A percentile compares a stretch with the other conserved stretches of the same genome.
These are phyloP conservation scores for Dactylellina sp. DNA, from an alignment of 2,329 filamentous ascomycete genomes.

Conservation along the genomic window DNA sequence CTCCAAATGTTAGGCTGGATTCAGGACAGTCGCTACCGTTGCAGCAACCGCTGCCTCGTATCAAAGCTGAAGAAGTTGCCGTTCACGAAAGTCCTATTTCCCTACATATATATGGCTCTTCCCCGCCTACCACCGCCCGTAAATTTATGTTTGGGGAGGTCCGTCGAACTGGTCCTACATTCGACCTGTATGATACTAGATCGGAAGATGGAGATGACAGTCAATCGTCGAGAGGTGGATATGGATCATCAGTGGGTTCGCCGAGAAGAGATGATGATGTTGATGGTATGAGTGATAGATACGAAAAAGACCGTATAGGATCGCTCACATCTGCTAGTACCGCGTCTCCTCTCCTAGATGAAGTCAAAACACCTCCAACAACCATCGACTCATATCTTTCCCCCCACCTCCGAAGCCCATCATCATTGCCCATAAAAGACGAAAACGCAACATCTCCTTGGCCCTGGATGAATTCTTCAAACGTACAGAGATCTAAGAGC, in stretches of 20 bases:
- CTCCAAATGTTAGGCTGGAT: slow-evolving; percentile 59
- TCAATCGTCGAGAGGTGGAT: slow-evolving; percentile 48
- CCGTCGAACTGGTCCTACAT: slow-evolving; percentile 17
- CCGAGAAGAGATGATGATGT: slow-evolving; percentile 29
- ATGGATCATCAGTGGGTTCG: slow-evolving; percentile 48
- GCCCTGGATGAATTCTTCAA: slow-evolving; percentile 42
- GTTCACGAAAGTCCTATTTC: slow-evolving; percentile 32
- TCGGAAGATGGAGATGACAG: slow-evolving; percentile 54
- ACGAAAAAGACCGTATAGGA: slow-evolving; percentile 48
- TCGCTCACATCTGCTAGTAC: slow-evolving; percentile 54
- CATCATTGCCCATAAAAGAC: slow-evolving; percentile 38
- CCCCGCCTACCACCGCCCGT: slow-evolving; percentile 25
- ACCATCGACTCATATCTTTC: slow-evolving; percentile 49
- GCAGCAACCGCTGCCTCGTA: slow-evolving; percentile 55
- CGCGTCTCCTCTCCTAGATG: slow-evolving; percentile 48
- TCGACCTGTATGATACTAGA: slow-evolving; percentile 51
- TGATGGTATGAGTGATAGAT: slow-evolving; percentile 42
- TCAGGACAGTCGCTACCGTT: slow-evolving; percentile 58
- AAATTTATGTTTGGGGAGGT: slow-evolving; percentile 41
- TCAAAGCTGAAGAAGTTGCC: slow-evolving; percentile 39
- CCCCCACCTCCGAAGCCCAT: slow-evolving; percentile 39
- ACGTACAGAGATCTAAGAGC: slow-evolving; percentile 54
- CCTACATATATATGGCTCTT: slow-evolving; percentile 51
- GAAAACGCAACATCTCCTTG: slow-evolving; percentile 39
- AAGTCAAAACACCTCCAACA: slow-evolving; percentile 51